Percentiles rank a stretch among this genome's conserved stretches.
phyloP scores from a whole-genome alignment of 2,329 filamentous ascomycete species.

The Nakataea oryzae region DNA sequence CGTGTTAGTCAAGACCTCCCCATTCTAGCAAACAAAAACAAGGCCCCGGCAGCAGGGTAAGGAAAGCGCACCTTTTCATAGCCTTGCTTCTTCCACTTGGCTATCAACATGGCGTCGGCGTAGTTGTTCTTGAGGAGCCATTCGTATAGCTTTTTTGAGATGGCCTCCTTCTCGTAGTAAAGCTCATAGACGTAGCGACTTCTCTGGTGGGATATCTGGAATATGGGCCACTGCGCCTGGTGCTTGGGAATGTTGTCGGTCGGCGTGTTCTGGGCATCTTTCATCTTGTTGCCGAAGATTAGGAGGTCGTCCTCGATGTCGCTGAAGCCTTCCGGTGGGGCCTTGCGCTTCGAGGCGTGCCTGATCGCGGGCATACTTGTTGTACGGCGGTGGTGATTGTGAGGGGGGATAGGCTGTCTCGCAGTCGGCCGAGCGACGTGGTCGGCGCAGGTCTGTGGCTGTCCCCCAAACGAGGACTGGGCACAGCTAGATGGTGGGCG shows the following conservation, averaged over 20 bases:
- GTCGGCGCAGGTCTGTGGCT: not conserved
- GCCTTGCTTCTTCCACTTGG: slow-evolving; percentile 99
- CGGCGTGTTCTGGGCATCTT: slow-evolving; percentile 86
- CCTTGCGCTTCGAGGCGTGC: slow-evolving; percentile 66
- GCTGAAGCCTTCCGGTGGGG: slow-evolving; percentile 75
- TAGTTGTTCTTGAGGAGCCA: slow-evolving; percentile 96
- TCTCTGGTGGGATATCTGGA: slow-evolving; percentile 92
- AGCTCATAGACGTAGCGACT: slow-evolving; percentile 91
- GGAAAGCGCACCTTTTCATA: slow-evolving; percentile 71
- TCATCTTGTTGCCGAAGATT: slow-evolving; percentile 85
- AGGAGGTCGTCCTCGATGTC: slow-evolving; percentile 82
- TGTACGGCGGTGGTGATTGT: not conserved
- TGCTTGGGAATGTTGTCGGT: slow-evolving; percentile 71
- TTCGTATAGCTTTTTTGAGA: slow-evolving; percentile 84
- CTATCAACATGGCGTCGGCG: slow-evolving; percentile 88
- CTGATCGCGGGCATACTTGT: slow-evolving; percentile 64
- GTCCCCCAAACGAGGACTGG: not conserved
- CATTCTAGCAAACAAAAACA: not conserved
- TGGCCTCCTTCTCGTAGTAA: slow-evolving; percentile 96
- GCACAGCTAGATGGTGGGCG: too few species aligned
- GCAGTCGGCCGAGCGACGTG: not conserved
- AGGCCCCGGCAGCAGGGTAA: not conserved
- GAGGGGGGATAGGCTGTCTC: not conserved
- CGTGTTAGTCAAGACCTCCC: not conserved
- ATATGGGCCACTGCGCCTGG: slow-evolving; percentile 92